Conservation (phyloP, 2,329 filamentous ascomycete species). For the Pestalotiopsis sp. region DNA sequence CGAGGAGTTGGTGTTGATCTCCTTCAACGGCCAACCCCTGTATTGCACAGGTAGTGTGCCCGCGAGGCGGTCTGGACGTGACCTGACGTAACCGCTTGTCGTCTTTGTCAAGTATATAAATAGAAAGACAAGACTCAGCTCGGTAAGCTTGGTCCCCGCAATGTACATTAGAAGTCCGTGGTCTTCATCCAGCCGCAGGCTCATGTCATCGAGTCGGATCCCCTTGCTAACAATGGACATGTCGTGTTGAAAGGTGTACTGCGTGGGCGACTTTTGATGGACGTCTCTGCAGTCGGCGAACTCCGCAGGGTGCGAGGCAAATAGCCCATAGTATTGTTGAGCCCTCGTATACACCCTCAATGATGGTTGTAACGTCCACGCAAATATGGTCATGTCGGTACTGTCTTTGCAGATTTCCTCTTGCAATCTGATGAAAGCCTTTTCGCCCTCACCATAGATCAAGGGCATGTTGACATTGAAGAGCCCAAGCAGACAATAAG, state of each 20-base stretch:
- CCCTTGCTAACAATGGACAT: neutral
- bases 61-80: neutral
- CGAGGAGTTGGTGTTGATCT: neutral
- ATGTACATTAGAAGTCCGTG: neutral
- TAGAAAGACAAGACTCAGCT: neutral
- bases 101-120: neutral
- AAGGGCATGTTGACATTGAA: conserved; percentile 1
- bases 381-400: neutral
- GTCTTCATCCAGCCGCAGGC: neutral
- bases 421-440: neutral
- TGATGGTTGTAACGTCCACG: neutral
- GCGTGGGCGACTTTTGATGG: neutral
- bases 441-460: neutral
- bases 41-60: neutral
- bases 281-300: neutral
- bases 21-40: neutral
- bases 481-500: conserved; percentile 4
- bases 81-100: neutral
- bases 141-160: neutral
- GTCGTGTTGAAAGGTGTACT: neutral
- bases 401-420: neutral
- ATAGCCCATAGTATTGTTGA: neutral
- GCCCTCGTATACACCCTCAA: neutral
- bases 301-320: neutral
- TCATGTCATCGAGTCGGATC: neutral